phyloP scores from a whole-genome alignment of 148 eudicot species.

The Agrostemma githago region DNA sequence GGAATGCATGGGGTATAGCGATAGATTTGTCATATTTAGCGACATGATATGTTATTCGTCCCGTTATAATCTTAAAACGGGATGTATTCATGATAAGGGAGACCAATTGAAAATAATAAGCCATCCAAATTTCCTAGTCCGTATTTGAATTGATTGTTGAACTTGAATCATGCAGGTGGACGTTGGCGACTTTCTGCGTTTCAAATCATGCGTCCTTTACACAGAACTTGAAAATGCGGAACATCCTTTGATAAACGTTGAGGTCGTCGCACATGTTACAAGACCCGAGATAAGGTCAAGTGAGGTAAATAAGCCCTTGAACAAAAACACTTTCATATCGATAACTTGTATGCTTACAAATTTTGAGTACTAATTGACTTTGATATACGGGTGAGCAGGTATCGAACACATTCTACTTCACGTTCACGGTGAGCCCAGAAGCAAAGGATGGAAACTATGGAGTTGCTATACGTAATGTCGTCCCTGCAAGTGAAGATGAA shows the following conservation, averaged over 20 bases:
- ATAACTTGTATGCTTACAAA: background rate
- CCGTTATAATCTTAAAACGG: too few relatives aligned
- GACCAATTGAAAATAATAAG: too few relatives aligned
- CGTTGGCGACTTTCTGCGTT: conserved; percentile 90
- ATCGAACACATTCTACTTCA: conserved; percentile 85
- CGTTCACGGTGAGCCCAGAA: conserved; percentile 73
- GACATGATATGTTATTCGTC: too few relatives aligned
- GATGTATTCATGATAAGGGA: too few relatives aligned
- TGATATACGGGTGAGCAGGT: conserved; percentile 37
- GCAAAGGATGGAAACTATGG: conserved; percentile 50
- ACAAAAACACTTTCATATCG: background rate
- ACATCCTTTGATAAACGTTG: conserved; percentile 73
- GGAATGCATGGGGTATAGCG: too few relatives aligned
- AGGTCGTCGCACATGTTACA: conserved; percentile 97
- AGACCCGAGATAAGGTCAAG: conserved; percentile 90
- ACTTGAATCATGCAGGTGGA: conserved; percentile 62
- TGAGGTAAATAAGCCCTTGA: conserved; percentile 62
- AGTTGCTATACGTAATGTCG: conserved; percentile 59
- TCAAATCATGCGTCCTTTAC: conserved; percentile 86
- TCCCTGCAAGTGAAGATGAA: conserved; percentile 88
- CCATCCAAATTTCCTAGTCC: background rate
- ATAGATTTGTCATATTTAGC: too few relatives aligned
- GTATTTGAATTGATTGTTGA: conserved; percentile 6
- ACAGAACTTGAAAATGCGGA: conserved; percentile 74
- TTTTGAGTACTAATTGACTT: background rate